Conservation (phyloP, 1,284 basidiomycete genomes). For the Ganoderma boninense region DNA sequence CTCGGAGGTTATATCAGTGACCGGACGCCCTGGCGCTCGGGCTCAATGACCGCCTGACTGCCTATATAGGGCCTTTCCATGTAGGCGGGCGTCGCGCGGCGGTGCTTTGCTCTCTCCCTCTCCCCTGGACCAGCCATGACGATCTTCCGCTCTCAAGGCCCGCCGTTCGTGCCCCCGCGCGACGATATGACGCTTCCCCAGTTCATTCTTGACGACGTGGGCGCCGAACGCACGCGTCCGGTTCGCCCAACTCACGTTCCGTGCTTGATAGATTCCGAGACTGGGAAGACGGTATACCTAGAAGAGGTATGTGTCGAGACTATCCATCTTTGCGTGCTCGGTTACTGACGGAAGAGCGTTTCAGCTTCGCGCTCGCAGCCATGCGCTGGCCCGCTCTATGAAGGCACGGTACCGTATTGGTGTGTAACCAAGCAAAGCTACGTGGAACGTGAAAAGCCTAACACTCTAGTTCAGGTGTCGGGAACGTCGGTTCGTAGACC, state of each 20-base stretch:
- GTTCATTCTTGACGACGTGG: slow-evolving; percentile 7
- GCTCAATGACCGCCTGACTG: no score
- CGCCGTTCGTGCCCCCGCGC: slow-evolving; percentile 1
- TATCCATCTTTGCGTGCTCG: neutral
- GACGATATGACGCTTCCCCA: slow-evolving; percentile 5
- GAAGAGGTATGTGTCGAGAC: neutral
- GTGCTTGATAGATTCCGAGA: slow-evolving; percentile 6
- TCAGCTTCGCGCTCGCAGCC: neutral
- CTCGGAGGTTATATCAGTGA: no score
- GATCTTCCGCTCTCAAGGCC: neutral
- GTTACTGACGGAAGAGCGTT: neutral
- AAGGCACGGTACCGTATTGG: neutral
- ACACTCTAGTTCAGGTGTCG: neutral
- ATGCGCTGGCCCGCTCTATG: neutral
- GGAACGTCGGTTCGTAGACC: neutral
- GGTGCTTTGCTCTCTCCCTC: neutral
- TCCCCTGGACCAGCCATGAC: neutral
- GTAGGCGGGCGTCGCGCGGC: no score
- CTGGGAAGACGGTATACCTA: neutral
- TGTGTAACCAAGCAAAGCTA: neutral
- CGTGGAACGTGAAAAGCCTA: neutral
- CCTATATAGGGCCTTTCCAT: no score
- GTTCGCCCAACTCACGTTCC: neutral
- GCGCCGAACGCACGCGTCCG: neutral
- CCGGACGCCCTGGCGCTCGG: no score